phyloP scores from a whole-genome alignment of 2,329 filamentous ascomycete species.

The Colletotrichum sp. region DNA sequence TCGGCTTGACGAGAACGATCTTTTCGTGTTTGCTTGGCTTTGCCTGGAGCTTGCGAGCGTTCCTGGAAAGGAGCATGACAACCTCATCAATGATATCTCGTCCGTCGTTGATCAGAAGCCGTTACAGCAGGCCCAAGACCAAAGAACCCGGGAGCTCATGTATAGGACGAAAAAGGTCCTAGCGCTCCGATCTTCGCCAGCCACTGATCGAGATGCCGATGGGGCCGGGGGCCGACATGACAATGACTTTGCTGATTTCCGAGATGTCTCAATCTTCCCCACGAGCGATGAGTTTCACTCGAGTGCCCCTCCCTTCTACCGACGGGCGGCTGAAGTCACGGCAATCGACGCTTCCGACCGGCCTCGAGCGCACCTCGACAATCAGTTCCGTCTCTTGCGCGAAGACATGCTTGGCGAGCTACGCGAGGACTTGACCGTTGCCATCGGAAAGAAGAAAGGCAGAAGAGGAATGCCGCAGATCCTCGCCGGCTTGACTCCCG shows the following conservation, averaged over 20 bases:
- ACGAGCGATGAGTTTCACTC: constrained; percentile 69
- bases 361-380: constrained; percentile 63
- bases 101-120: constrained; percentile 27
- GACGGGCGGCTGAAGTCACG: constrained; percentile 53
- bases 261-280: constrained; percentile 68
- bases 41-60: constrained; percentile 51
- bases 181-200: constrained; percentile 27
- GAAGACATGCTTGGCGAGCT: constrained; percentile 75
- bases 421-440: constrained; percentile 62
- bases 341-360: constrained; percentile 41
- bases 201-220: constrained; percentile 17
- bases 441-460: constrained; percentile 53
- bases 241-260: constrained; percentile 70
- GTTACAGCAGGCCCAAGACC: constrained; percentile 29
- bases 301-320: constrained; percentile 58
- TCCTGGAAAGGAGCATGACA: constrained; percentile 26
- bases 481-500: constrained; percentile 43
- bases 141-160: constrained; percentile 27
- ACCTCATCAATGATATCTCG: constrained; percentile 27
- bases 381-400: constrained; percentile 73
- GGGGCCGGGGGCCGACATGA: constrained; percentile 73
- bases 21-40: constrained; percentile 52
- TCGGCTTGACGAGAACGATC: constrained; percentile 29
- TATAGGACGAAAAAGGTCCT: constrained; percentile 46
- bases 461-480: constrained; percentile 36